Conservation (phyloP, 106 monocot genomes). For the Acorus gramineus region DNA sequence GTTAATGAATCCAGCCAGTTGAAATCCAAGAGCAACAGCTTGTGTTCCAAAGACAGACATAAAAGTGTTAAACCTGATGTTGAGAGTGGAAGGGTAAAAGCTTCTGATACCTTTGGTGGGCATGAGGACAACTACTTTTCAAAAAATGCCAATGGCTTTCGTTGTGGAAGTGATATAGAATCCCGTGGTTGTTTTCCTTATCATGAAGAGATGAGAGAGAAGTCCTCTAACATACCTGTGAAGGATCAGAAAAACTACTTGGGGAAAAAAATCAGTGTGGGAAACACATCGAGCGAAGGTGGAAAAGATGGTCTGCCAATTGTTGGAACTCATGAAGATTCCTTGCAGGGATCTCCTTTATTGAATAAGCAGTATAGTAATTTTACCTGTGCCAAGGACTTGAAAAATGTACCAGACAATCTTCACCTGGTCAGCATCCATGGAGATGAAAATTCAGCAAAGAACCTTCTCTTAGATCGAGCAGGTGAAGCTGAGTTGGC, state of each 20-base stretch:
- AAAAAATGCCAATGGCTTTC: slow-evolving; percentile 4
- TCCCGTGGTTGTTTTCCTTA: slow-evolving; percentile 9
- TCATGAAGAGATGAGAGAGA: slow-evolving; percentile 11
- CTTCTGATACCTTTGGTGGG: slow-evolving; percentile 10
- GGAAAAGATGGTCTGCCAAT: slow-evolving; percentile 2
- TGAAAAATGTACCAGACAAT: not conserved
- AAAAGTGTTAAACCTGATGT: slow-evolving; percentile 19
- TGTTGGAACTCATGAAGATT: slow-evolving; percentile 3
- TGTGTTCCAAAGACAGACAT: slow-evolving; percentile 9
- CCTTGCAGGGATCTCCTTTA: slow-evolving; percentile 3
- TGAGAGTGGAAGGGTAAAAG: slow-evolving; percentile 17
- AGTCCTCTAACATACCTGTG: slow-evolving; percentile 3
- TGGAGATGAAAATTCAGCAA: slow-evolving; percentile 10
- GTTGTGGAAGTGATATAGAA: slow-evolving; percentile 9
- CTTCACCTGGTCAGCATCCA: not conserved
- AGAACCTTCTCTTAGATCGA: slow-evolving; percentile 9
- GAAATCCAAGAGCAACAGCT: slow-evolving; percentile 20
- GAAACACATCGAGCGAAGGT: slow-evolving; percentile 1
- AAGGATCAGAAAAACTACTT: slow-evolving; percentile 5
- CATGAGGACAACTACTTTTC: slow-evolving; percentile 12
- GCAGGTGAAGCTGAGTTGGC: slow-evolving; percentile 19
- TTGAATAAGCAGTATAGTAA: slow-evolving; percentile 7
- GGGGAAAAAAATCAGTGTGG: not conserved
- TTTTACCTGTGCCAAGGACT: not conserved
- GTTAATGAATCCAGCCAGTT: slow-evolving; percentile 11